Evolutionary conservation across 345 rosid species (phyloP), one percentile per base, ranked within the genome.

Genomic region (Salix udensis): DNA sequence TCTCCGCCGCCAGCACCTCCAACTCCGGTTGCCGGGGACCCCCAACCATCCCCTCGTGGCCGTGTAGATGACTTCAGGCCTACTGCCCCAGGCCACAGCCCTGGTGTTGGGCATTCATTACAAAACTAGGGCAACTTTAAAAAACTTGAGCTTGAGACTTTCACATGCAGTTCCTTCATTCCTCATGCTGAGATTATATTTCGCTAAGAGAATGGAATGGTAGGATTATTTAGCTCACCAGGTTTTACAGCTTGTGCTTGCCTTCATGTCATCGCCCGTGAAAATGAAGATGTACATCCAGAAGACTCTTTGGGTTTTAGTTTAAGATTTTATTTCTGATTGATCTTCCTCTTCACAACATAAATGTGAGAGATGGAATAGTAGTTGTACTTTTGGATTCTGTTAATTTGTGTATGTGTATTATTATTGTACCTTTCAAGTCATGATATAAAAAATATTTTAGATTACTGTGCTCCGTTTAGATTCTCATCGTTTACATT

Each of bases 1-100:
- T 55, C 84, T 67, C 75, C 82, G n/a, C 75, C 82, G n/a, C 79
- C 79, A 9, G 10, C 77, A n/a, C 72, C 84, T 36, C 71, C 72
- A 7, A 37, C 15, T 31, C 77, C 36, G 60, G 70, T 3, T 4
- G 52, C 66, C 4, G 81, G 61, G 36, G 70, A 52, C 58, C 28
- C 76, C 5, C n/a, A 12, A 21, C 74, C 82, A 26, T 76, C 83
- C 30, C 82, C 86, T 3, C 74, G 80, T 14, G 83, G 75, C 68
- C 77, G 79, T 2, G 74, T 46, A 7, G 87, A 87, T 11, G 89
- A 87, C 78, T 89, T 88, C 81, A 89, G 90, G 75, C 91, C 93
- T 18, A 89, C 93, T 48, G 67, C 85, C 36, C 89, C 93, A 13
- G 93, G 93, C 24, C 88, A 88, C 67, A 89, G 91, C 80, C 91